phyloP scores from a whole-genome alignment of 305 asterid genomes.

The Fraxinus floribunda region DNA sequence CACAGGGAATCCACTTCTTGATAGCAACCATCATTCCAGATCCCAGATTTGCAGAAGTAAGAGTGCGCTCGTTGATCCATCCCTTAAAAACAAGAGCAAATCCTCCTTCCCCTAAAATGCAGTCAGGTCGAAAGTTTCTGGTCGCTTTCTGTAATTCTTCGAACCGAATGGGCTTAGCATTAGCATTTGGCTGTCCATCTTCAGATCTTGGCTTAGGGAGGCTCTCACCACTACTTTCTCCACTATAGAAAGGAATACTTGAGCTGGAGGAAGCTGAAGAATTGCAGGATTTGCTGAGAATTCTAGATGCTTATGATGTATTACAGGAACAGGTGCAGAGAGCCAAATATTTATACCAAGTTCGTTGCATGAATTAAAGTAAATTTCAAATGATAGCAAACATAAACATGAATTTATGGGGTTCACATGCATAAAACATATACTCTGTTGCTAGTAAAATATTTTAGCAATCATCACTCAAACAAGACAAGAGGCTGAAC shows the following conservation, averaged over 20 bases:
- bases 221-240: conserved; percentile 33
- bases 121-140: conserved; percentile 43
- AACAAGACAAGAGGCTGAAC: not conserved
- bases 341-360: not conserved
- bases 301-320: conserved; percentile 23
- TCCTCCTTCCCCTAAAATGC: conserved; percentile 51
- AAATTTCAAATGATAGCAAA: not conserved
- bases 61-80: conserved; percentile 56
- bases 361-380: not conserved
- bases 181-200: conserved; percentile 19
- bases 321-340: not conserved
- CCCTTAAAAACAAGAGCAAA: conserved; percentile 51
- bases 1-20: conserved; percentile 38
- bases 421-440: not conserved
- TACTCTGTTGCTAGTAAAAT: not conserved
- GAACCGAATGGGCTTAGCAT: conserved; percentile 38
- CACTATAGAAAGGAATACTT: conserved; percentile 24
- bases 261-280: conserved; percentile 26
- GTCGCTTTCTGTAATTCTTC: conserved; percentile 58
- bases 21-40: conserved; percentile 59
- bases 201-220: not conserved
- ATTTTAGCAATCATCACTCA: not conserved
- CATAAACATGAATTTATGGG: not conserved
- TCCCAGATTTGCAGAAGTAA: conserved; percentile 51
- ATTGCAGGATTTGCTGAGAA: conserved; percentile 19